Conservation (phyloP, 495 filamentous ascomycete genomes). For the Sabuloglossum arenarium region DNA sequence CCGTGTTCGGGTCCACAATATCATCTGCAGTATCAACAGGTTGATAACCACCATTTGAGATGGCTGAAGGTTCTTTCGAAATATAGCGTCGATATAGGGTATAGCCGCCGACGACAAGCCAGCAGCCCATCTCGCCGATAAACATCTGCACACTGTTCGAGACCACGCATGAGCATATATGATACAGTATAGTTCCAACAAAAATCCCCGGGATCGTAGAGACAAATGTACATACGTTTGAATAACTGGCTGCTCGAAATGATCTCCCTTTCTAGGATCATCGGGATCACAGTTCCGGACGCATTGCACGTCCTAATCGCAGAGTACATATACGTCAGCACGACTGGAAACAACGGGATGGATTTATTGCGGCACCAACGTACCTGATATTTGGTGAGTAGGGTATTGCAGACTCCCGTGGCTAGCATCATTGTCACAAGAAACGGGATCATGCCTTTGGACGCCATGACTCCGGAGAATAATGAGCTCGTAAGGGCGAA, state of each 20-base stretch:
- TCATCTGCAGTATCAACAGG: constrained; percentile 25
- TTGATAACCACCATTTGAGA: constrained; percentile 33
- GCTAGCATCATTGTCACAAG: constrained; percentile 83
- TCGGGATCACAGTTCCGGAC: constrained; percentile 67
- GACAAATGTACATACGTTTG: constrained; percentile 43
- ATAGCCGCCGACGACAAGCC: constrained; percentile 57
- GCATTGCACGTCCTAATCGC: constrained; percentile 75
- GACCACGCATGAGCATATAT: background rate
- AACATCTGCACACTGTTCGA: constrained; percentile 59
- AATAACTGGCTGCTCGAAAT: constrained; percentile 88
- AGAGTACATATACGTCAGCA: background rate
- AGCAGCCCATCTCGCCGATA: constrained; percentile 78
- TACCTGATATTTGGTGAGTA: constrained; percentile 92
- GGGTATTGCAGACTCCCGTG: constrained; percentile 87
- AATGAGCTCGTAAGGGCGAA: background rate
- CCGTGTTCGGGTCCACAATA: constrained; percentile 24
- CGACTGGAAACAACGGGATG: background rate
- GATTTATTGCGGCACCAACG: constrained; percentile 1
- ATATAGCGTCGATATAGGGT: constrained; percentile 39
- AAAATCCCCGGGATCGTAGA: background rate
- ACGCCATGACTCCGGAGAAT: constrained; percentile 24
- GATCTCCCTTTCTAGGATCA: constrained; percentile 39
- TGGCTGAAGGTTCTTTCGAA: constrained; percentile 20
- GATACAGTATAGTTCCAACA: background rate
- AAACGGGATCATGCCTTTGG: constrained; percentile 48